Conservation (phyloP, 2,329 filamentous ascomycete species). For the Exophiala alcalophila region DNA sequence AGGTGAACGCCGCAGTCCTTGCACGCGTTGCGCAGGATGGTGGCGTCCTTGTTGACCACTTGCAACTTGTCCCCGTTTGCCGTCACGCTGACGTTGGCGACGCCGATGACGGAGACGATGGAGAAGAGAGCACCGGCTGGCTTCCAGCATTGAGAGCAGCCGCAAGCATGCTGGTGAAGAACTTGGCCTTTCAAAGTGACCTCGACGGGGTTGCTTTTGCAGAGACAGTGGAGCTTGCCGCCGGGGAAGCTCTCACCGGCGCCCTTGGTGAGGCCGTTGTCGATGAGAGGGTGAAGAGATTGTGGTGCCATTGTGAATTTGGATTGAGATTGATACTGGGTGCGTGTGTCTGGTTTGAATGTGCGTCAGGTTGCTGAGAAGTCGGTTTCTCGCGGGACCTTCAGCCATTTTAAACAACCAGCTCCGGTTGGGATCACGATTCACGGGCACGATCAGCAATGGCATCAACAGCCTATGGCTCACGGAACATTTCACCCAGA, state of each 20-base stretch:
- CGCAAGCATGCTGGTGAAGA: slow-evolving; percentile 67
- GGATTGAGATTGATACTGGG: too few species aligned
- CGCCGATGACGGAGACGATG: slow-evolving; percentile 60
- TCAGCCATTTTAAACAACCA: too few species aligned
- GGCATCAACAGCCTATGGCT: too few species aligned
- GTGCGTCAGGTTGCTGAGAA: too few species aligned
- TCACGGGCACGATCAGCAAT: too few species aligned
- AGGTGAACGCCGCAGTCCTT: slow-evolving; percentile 60
- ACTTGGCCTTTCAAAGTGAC: slow-evolving; percentile 59
- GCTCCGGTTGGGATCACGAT: too few species aligned
- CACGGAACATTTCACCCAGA: too few species aligned
- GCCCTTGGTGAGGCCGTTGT: slow-evolving; percentile 60
- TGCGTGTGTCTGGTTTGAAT: too few species aligned
- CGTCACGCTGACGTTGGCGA: slow-evolving; percentile 54
- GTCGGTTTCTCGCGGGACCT: too few species aligned
- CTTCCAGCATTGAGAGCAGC: slow-evolving; percentile 72
- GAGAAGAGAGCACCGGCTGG: slow-evolving; percentile 62
- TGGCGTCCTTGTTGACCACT: slow-evolving; percentile 55
- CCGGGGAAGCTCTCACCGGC: slow-evolving; percentile 54
- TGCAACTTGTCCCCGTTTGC: slow-evolving; percentile 58
- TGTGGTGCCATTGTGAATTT: slow-evolving; percentile 32
- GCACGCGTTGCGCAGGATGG: slow-evolving; percentile 62
- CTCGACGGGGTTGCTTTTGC: slow-evolving; percentile 54
- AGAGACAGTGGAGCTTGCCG: slow-evolving; percentile 62
- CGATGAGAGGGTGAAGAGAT: slow-evolving; percentile 62